A percentile compares a stretch with the other conserved stretches of the same genome.
Evolutionary conservation across 2,329 filamentous ascomycete genomes (phyloP).

Genomic region (Scytalidium lignicola): DNA sequence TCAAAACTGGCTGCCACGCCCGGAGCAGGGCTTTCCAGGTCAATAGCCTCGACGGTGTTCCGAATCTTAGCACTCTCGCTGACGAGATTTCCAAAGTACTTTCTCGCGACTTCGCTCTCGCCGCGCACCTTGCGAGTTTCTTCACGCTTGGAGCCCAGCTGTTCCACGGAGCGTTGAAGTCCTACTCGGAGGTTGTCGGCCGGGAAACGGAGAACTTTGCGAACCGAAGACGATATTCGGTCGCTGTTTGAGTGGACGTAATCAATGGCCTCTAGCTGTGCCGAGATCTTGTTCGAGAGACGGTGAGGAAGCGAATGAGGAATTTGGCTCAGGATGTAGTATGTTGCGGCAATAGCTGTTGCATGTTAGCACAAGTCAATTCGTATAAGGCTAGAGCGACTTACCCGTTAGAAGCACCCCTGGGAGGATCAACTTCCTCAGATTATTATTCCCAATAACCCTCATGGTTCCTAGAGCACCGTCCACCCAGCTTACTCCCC

Average conservation of each 20-base stretch:
- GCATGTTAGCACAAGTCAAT: constrained; percentile 28
- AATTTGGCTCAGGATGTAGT: constrained; percentile 81
- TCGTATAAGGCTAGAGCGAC: constrained; percentile 29
- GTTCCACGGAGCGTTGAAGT: constrained; percentile 79
- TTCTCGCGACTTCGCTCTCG: constrained; percentile 81
- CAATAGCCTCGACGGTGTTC: constrained; percentile 26
- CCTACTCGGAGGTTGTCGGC: constrained; percentile 80
- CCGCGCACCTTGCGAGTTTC: constrained; percentile 75
- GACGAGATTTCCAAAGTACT: constrained; percentile 86
- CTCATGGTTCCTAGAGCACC: constrained; percentile 77
- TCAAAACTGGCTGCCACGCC: constrained; percentile 28
- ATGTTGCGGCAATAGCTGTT: constrained; percentile 65
- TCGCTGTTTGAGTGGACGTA: constrained; percentile 86
- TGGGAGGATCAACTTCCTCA: constrained; percentile 76
- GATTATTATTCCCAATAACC: constrained; percentile 73
- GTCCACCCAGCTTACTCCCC: constrained; percentile 84
- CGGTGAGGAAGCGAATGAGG: constrained; percentile 84
- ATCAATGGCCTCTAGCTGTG: constrained; percentile 75
- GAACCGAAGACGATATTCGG: constrained; percentile 79
- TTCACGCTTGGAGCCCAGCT: constrained; percentile 71
- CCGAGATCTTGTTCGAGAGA: constrained; percentile 77
- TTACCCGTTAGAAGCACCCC: constrained; percentile 73
- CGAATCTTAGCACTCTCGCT: constrained; percentile 55
- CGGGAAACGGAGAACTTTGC: constrained; percentile 82
- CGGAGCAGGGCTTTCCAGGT: constrained; percentile 28